A percentile compares a stretch with the other conserved stretches of the same genome.
Conservation (phyloP, 192 early-diverging fungal genomes). For the Anaeromyces robustus region DNA sequence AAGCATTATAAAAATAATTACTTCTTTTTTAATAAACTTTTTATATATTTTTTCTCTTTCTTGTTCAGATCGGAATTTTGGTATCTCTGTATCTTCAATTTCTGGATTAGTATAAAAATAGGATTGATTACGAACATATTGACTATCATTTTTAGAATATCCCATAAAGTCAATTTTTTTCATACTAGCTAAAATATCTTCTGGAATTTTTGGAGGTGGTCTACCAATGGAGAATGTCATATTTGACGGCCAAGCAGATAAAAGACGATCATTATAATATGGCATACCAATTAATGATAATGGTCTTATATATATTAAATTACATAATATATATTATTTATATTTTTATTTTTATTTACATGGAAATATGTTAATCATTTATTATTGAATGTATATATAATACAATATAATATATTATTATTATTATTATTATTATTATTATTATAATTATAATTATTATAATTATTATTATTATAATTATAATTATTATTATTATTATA, state of each 20-base stretch:
- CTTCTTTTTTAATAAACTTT: background rate
- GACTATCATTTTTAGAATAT: constrained; percentile 76
- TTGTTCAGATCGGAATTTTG: constrained; percentile 71
- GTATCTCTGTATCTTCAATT: constrained; percentile 26
- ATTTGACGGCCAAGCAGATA: constrained; percentile 60
- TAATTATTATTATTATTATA: too few relatives aligned
- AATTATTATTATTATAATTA: too few relatives aligned
- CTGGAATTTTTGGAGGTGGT: constrained; percentile 55
- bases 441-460: too few relatives aligned
- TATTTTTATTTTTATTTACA: too few relatives aligned
- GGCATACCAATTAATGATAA: constrained; percentile 68
- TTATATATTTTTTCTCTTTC: constrained; percentile 48
- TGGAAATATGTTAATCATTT: too few relatives aligned
- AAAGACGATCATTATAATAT: constrained; percentile 53
- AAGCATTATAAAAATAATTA: background rate
- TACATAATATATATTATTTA: too few relatives aligned
- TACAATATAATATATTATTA: too few relatives aligned
- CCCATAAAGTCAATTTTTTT: constrained; percentile 88
- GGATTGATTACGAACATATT: constrained; percentile 60
- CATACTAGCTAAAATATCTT: constrained; percentile 55
- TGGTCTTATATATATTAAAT: constrained; percentile 28
- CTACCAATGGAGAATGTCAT: constrained; percentile 54
- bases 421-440: background rate
- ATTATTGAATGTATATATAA: too few relatives aligned
- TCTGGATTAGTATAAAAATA: constrained; percentile 15